These are phyloP conservation scores for Penicillium psychrofluorescens DNA, from an alignment of 495 filamentous ascomycete genomes.

Conservation along the genomic window DNA sequence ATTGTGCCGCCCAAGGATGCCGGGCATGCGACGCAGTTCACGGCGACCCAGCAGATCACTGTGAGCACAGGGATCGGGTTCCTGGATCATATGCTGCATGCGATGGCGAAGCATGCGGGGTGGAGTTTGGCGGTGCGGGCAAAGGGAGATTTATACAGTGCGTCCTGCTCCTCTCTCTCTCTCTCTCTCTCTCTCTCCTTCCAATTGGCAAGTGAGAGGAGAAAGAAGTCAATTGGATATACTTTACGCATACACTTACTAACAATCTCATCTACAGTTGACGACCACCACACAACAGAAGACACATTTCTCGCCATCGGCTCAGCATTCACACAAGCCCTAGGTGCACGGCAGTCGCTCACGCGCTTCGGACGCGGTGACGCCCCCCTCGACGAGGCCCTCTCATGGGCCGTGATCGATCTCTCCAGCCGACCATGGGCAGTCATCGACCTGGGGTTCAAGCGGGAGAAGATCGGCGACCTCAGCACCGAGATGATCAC, in stretches of 20 bases:
- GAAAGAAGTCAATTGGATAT: too few species aligned
- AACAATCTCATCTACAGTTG: slow-evolving; percentile 50
- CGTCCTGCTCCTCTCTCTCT: slow-evolving; percentile 16
- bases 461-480: slow-evolving; percentile 87
- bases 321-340: slow-evolving; percentile 67
- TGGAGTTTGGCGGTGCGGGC: slow-evolving; percentile 81
- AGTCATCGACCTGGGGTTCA: slow-evolving; percentile 72
- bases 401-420: slow-evolving; percentile 90
- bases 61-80: slow-evolving; percentile 97
- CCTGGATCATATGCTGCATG: slow-evolving; percentile 97
- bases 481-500: slow-evolving; percentile 95
- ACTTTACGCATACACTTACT: background rate
- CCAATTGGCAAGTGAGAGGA: too few species aligned
- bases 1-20: slow-evolving; percentile 73
- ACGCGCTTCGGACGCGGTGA: slow-evolving; percentile 87
- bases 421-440: slow-evolving; percentile 83
- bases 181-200: background rate
- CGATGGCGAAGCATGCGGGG: slow-evolving; percentile 88
- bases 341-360: slow-evolving; percentile 69
- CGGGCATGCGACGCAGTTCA: slow-evolving; percentile 74
- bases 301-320: slow-evolving; percentile 91
- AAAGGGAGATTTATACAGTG: slow-evolving; percentile 86
- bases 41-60: slow-evolving; percentile 72
- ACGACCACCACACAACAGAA: slow-evolving; percentile 98
- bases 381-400: slow-evolving; percentile 88